Evolutionary conservation across 2,329 filamentous ascomycete genomes (phyloP).

Genomic region (Tolypocladium inflatum): DNA sequence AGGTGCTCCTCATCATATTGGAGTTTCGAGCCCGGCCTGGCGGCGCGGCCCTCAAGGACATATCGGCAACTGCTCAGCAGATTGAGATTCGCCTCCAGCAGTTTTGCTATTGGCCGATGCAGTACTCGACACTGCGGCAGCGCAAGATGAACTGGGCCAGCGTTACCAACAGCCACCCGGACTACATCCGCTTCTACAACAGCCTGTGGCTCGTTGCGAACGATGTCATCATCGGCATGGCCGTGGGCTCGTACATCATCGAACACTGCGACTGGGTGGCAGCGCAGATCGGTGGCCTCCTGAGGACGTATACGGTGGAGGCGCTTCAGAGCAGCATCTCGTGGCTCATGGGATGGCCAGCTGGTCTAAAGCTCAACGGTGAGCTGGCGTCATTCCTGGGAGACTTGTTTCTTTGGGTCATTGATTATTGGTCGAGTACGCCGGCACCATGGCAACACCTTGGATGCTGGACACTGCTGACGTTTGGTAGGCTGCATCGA

Average conservation of each 20-base stretch:
- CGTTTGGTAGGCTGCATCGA: conserved; percentile 57
- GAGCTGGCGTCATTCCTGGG: conserved; percentile 91
- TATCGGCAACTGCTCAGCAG: conserved; percentile 94
- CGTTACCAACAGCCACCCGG: conserved; percentile 87
- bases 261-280: conserved; percentile 86
- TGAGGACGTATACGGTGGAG: conserved; percentile 77
- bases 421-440: conserved; percentile 90
- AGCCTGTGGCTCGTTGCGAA: conserved; percentile 97
- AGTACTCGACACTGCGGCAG: conserved; percentile 85
- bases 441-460: not conserved
- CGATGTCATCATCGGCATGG: conserved; percentile 97
- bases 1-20: conserved; percentile 66
- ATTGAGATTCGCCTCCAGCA: conserved; percentile 95
- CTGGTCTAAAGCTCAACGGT: conserved; percentile 87
- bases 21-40: conserved; percentile 77
- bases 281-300: conserved; percentile 62
- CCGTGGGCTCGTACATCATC: conserved; percentile 91
- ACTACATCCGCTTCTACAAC: conserved; percentile 99
- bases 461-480: conserved; percentile 10
- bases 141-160: conserved; percentile 91
- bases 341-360: conserved; percentile 95
- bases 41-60: conserved; percentile 81
- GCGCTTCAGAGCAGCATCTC: conserved; percentile 81
- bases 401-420: conserved; percentile 95
- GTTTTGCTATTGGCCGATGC: conserved; percentile 98